phyloP scores from a whole-genome alignment of 495 filamentous ascomycete genomes.

The Podospora australis region DNA sequence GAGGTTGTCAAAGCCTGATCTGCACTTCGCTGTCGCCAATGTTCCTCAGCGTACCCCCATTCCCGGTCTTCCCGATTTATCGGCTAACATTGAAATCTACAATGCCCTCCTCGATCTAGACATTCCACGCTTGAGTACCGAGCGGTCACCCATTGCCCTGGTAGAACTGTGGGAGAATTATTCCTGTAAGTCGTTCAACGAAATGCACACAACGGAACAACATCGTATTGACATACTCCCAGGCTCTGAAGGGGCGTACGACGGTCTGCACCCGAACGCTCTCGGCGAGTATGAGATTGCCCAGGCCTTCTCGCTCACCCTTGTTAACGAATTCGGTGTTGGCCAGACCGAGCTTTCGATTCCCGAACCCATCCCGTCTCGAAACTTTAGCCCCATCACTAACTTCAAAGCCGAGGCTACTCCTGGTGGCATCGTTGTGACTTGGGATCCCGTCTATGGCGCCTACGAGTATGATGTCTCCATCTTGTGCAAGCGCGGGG shows the following conservation, averaged over 20 bases:
- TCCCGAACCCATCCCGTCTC: slow-evolving; percentile 9
- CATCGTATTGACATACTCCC: too few relatives aligned
- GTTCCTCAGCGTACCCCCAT: slow-evolving; percentile 22
- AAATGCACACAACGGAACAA: too few relatives aligned
- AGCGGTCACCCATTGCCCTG: slow-evolving; percentile 19
- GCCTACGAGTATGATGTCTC: slow-evolving; percentile 22
- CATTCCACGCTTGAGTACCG: slow-evolving; percentile 14
- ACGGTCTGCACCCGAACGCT: slow-evolving; percentile 34
- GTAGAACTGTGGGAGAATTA: slow-evolving; percentile 25
- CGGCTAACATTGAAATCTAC: slow-evolving; percentile 20
- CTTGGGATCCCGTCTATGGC: slow-evolving; percentile 23
- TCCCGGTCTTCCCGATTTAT: slow-evolving; percentile 17
- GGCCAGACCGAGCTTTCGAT: slow-evolving; percentile 11
- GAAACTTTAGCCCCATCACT: slow-evolving; percentile 9
- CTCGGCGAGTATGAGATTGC: slow-evolving; percentile 29
- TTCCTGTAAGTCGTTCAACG: slow-evolving; percentile 20
- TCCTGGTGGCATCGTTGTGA: slow-evolving; percentile 13
- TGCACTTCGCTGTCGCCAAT: slow-evolving; percentile 27
- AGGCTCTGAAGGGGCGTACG: slow-evolving; percentile 23
- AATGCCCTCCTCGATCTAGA: slow-evolving; percentile 19
- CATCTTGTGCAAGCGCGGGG: not conserved
- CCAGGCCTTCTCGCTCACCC: slow-evolving; percentile 19
- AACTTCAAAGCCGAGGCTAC: slow-evolving; percentile 5
- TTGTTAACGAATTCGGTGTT: slow-evolving; percentile 13
- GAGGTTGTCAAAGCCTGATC: slow-evolving; percentile 16